phyloP scores from a whole-genome alignment of 2,329 filamentous ascomycete genomes.

The Albifimbria verrucaria region DNA sequence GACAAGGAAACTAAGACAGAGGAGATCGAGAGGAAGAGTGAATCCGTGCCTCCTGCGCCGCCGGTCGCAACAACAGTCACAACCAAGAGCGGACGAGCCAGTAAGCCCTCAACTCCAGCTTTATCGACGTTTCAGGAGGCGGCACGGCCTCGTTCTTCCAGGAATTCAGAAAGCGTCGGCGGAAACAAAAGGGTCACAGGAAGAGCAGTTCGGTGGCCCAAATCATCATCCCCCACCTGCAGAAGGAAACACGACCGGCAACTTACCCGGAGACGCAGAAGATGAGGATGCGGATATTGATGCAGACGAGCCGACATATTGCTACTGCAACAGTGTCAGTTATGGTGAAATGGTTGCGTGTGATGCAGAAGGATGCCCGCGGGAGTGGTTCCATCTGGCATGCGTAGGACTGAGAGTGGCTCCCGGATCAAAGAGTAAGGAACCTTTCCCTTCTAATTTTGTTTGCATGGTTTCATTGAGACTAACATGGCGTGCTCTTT shows the following conservation, averaged over 20 bases:
- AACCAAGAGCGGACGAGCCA: constrained; percentile 63
- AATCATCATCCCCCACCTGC: constrained; percentile 32
- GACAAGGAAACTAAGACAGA: constrained; percentile 43
- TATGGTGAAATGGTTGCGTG: constrained; percentile 85
- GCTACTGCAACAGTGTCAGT: constrained; percentile 76
- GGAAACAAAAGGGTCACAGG: constrained; percentile 59
- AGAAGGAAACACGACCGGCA: constrained; percentile 32
- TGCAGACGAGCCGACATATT: constrained; percentile 70
- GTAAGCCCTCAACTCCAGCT: constrained; percentile 64
- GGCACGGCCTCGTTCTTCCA: constrained; percentile 50
- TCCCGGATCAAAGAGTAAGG: constrained; percentile 72
- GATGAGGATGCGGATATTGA: constrained; percentile 58
- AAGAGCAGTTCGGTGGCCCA: constrained; percentile 45
- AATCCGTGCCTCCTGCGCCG: constrained; percentile 43
- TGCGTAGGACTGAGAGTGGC: constrained; percentile 78
- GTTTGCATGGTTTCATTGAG: neutral
- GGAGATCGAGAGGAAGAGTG: constrained; percentile 33
- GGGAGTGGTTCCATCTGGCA: constrained; percentile 81
- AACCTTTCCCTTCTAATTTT: constrained; percentile 1
- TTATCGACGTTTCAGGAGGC: constrained; percentile 58
- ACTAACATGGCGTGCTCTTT: constrained; percentile 4
- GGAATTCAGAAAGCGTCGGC: constrained; percentile 37
- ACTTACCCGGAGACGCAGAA: constrained; percentile 36
- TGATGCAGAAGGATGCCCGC: constrained; percentile 67
- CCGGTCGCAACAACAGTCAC: constrained; percentile 45